Base-by-base conservation (phyloP, 768 basidiomycete species). In the Leccinum truebloodii region DNA sequence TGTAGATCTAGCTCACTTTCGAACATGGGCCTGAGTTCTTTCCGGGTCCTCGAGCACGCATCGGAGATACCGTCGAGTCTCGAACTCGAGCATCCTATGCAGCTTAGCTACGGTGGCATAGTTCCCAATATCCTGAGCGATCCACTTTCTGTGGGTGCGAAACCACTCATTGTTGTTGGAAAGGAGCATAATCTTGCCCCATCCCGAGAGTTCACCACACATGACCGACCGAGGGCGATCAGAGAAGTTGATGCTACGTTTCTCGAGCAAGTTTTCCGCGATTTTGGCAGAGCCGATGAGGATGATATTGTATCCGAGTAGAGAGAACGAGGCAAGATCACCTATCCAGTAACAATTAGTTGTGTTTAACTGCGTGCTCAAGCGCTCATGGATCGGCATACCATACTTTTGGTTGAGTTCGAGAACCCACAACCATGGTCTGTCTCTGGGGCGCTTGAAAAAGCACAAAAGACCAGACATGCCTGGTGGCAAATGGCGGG, bases 221-320 rank as follows among this genome's bases (percentile, higher is more conserved):
- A 68, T 68, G 4, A 65, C 50, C 1, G 67, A 68, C 22, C 54
- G 63, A 30, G 67, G 68, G 12, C 65, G 66, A 28, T 69, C 68
- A 8, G 81, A 78, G 61, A 80, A 84, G 14, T 76, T 79, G 34
- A 63, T 60, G 24, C 79, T 71, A 32, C 79, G 75, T 58, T 77
- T 83, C 62, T 83, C 80, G 4, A 84, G 74, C 4, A 83, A 70
- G 20, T 83, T 81, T 18, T 68, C 64, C 8, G 78, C 74, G 5
- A 75, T 76, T 41, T 72, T 66, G 5, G 77, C 74, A 16, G 81
- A 77, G 56, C 80, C 81, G 6, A 84, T 65, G 41, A 82, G 58
- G 20, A 82, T 69, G 44, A 82, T 69, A 6, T 78, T 76, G 60
- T 79, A 59, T 48, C 64, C 62, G 4, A 63, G 55, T 4, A 66